Conservation (phyloP, 2,329 filamentous ascomycete genomes). For the Trichoderma semiorbis region DNA sequence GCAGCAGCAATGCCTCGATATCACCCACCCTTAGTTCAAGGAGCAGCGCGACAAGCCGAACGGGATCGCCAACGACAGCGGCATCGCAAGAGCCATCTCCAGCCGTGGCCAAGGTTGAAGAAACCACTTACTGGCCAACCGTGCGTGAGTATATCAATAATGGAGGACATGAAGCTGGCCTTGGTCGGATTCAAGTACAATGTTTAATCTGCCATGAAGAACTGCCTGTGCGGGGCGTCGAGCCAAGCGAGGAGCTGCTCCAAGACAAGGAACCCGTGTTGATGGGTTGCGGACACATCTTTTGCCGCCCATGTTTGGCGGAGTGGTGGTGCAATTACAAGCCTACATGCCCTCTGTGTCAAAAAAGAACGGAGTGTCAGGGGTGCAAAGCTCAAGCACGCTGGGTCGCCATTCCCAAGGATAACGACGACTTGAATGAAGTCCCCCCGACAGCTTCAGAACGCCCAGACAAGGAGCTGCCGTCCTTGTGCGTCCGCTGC, state of each 20-base stretch:
- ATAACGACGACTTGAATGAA: neutral
- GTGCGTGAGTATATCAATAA: neutral
- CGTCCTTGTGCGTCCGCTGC: conserved; percentile 20
- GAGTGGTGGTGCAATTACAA: neutral
- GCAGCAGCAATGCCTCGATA: neutral
- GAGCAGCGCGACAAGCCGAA: neutral
- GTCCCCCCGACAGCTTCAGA: conserved; percentile 1
- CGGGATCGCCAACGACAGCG: neutral
- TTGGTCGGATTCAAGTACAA: neutral
- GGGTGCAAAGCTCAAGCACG: neutral
- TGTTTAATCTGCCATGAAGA: neutral
- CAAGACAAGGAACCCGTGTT: neutral
- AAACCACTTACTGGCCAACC: neutral
- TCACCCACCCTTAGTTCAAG: neutral
- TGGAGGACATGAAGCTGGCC: neutral
- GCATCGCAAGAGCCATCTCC: neutral
- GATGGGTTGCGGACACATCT: conserved; percentile 25
- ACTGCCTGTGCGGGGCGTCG: neutral
- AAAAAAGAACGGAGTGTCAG: neutral
- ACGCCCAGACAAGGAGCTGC: neutral
- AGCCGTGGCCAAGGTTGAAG: neutral
- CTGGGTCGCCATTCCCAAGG: neutral
- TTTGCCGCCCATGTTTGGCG: conserved; percentile 22
- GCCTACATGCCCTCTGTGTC: neutral
- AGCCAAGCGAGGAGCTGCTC: neutral